Evolutionary conservation across 495 filamentous ascomycete genomes (phyloP).

Genomic region (Trichoderma parareesei): DNA sequence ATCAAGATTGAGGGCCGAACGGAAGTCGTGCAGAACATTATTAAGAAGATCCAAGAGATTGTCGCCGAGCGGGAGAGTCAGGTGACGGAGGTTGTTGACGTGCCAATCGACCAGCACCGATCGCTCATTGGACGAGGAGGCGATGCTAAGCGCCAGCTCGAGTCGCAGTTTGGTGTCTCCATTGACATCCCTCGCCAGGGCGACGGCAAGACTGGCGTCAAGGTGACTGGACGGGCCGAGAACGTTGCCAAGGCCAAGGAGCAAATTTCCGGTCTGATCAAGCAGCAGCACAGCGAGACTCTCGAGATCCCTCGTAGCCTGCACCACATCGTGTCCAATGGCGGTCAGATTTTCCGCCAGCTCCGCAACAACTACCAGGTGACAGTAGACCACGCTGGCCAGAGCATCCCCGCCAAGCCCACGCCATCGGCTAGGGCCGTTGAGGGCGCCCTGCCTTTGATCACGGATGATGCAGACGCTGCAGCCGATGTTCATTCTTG

Average conservation of each 20-base stretch:
- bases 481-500: conserved; percentile 63
- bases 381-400: conserved; percentile 80
- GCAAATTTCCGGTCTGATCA: conserved; percentile 69
- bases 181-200: conserved; percentile 81
- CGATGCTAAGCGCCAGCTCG: conserved; percentile 74
- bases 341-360: conserved; percentile 84
- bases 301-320: conserved; percentile 69
- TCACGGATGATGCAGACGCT: conserved; percentile 69
- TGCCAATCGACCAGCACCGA: conserved; percentile 80
- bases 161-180: conserved; percentile 78
- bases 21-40: conserved; percentile 80
- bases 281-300: conserved; percentile 82
- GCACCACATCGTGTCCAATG: conserved; percentile 79
- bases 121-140: conserved; percentile 88
- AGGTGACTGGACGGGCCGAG: conserved; percentile 67
- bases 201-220: conserved; percentile 64
- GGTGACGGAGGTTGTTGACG: conserved; percentile 63
- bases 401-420: conserved; percentile 61
- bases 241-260: conserved; percentile 79
- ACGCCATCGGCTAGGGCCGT: conserved; percentile 37
- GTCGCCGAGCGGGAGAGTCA: conserved; percentile 74
- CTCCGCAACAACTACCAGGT: conserved; percentile 76
- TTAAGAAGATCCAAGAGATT: conserved; percentile 68
- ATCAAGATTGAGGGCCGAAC: conserved; percentile 81
- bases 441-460: conserved; percentile 63